phyloP scores from a whole-genome alignment of 2,329 filamentous ascomycete species.

The Fonsecaea multimorphosa region DNA sequence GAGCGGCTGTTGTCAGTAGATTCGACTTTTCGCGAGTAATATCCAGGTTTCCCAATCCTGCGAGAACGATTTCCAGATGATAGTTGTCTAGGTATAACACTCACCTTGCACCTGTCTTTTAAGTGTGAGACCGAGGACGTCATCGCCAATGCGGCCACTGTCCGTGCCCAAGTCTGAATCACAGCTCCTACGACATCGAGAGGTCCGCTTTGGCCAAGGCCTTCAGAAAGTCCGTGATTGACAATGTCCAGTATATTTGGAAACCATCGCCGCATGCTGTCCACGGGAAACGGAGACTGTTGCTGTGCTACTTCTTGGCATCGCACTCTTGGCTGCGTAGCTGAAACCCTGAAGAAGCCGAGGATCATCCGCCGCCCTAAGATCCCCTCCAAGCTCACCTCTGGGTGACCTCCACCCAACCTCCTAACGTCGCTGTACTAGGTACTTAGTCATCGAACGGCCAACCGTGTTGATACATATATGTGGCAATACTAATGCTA shows the following conservation, averaged over 20 bases:
- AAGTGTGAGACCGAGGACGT: neutral
- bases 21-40: neutral
- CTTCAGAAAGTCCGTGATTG: neutral
- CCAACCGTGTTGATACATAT: no score
- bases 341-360: neutral
- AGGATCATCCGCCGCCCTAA: neutral
- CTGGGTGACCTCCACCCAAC: no score
- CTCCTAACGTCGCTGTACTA: no score
- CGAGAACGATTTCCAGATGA: neutral
- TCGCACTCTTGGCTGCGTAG: neutral
- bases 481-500: no score
- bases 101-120: neutral
- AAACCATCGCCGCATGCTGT: neutral
- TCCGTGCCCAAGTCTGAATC: neutral
- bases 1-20: neutral
- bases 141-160: slow-evolving; percentile 3
- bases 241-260: neutral
- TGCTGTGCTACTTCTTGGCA: neutral
- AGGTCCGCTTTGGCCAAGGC: neutral
- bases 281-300: neutral
- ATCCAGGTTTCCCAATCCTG: neutral
- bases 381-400: no score
- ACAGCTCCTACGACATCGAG: neutral
- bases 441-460: no score
- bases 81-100: neutral